Base-by-base conservation (phyloP, 805 yeast genomes). In the Danielozyma ontarioensis region DNA sequence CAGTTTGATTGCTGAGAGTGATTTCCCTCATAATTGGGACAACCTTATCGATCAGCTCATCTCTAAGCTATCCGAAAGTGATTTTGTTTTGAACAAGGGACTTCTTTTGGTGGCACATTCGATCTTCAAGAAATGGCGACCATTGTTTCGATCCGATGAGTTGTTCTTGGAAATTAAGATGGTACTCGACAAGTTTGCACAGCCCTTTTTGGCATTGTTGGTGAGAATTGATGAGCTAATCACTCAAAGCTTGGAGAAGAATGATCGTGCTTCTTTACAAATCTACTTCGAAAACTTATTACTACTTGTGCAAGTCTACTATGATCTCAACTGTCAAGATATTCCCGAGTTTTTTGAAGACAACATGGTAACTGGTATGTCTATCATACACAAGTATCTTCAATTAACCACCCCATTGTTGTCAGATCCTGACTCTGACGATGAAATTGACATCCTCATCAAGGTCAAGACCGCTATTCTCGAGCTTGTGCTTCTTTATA, bases 271-370 rank as follows among this genome's bases (percentile, higher is more conserved):
- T 0, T 62, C 68, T 17, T 64, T 88, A 38, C 53, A 52, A 22
- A 63, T 79, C 2, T 66, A 82, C 28, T 74, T 87, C 45, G 90
- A 83, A 21, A 84, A 83, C 36, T 58, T 89, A 45, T 62, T 82
- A 32, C 60, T 88, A 15, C 68, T 89, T 34, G 59, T 83, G 23
- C 90, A 93, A 54, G 76, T 94, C 24, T 94, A 85, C 59, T 87
- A 79, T 54, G 99, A 93, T 56, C 76, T 93, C 50, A 93, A 93
- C 57, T 90, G 97, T 60, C 98, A 94, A 62, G 99, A 93, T 60
- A 82, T 93, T 34, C 98, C 99, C 1, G 98, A 89, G 59, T 93
- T 90, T 53, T 93, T 93, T 55, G 99, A 94, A 62, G 97, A 93
- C 60, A 75, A 93, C 55, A 62, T 93, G 57, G 64, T 70, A 26